phyloP scores from a whole-genome alignment of 176 grass and related monocot species.

The Oryza officinalis region DNA sequence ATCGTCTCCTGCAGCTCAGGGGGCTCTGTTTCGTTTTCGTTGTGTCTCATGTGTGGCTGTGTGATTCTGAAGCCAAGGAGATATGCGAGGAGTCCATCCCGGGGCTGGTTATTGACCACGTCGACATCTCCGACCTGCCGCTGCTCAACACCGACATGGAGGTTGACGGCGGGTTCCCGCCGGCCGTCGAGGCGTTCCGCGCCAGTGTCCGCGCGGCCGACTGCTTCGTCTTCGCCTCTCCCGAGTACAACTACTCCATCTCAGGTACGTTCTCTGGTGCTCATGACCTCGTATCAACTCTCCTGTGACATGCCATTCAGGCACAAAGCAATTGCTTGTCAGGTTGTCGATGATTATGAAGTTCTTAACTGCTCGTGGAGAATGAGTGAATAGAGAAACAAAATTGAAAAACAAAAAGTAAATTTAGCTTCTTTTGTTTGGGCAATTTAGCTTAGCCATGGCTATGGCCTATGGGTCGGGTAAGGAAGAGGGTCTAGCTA shows the following conservation, averaged over 20 bases:
- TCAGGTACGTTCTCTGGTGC: constrained; percentile 33
- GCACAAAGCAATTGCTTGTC: too few species aligned
- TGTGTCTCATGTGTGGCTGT: neutral
- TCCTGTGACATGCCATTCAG: too few species aligned
- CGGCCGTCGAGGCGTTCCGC: constrained; percentile 71
- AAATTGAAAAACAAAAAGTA: too few species aligned
- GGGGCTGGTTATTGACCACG: constrained; percentile 57
- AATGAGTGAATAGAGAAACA: too few species aligned
- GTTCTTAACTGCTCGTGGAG: too few species aligned
- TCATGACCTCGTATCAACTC: neutral
- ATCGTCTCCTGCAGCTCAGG: neutral
- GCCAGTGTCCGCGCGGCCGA: constrained; percentile 54
- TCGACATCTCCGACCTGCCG: constrained; percentile 70
- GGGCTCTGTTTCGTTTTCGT: neutral
- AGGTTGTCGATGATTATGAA: too few species aligned
- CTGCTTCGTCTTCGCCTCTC: constrained; percentile 80
- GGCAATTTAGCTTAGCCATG: too few species aligned
- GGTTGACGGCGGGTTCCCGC: constrained; percentile 50
- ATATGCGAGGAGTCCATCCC: constrained; percentile 65
- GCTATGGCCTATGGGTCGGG: too few species aligned
- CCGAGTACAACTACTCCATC: constrained; percentile 94
- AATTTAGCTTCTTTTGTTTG: too few species aligned
- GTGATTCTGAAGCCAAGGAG: constrained; percentile 48
- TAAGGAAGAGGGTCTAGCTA: too few species aligned
- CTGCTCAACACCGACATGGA: constrained; percentile 93